Percentiles rank a stretch among this genome's conserved stretches.
These are phyloP conservation scores for Eucalyptus marginata DNA, from an alignment of 345 rosid genomes.

Conservation along the genomic window DNA sequence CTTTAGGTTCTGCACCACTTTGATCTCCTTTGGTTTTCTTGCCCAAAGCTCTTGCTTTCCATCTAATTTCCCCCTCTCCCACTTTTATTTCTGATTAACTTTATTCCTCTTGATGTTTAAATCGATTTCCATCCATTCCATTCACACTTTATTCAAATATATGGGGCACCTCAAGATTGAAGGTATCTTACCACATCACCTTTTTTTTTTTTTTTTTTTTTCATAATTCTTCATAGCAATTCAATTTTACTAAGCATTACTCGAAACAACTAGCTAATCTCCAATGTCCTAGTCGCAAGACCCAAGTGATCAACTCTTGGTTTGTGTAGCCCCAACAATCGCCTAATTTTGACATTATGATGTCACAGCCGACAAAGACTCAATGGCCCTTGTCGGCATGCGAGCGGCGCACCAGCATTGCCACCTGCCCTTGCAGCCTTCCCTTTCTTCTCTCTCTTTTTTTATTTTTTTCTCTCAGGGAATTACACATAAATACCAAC, in stretches of 20 bases:
- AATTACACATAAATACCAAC: not conserved
- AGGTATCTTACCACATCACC: not conserved
- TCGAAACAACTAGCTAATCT: not conserved
- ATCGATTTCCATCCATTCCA: not conserved
- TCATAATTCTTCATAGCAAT: not conserved
- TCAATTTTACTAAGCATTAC: not conserved
- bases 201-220: not conserved
- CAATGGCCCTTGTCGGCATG: not conserved
- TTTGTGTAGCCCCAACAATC: not conserved
- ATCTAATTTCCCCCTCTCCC: too few relatives aligned
- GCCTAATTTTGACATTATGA: not conserved
- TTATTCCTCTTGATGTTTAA: not conserved
- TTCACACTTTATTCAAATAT: not conserved
- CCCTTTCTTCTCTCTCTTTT: not conserved
- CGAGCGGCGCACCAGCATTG: accelerated
- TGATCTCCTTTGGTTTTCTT: not conserved
- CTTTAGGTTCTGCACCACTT: not conserved
- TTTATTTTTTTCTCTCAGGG: accelerated
- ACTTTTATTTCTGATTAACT: not conserved
- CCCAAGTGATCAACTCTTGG: not conserved
- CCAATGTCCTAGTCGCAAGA: not conserved
- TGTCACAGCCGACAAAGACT: not conserved
- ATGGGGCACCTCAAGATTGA: not conserved
- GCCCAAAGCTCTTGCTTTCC: too few relatives aligned
- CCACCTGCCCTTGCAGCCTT: not conserved